Evolutionary conservation across 2,329 filamentous ascomycete genomes (phyloP), one percentile per base, ranked within the genome.

Genomic region (Leptographium flavum): DNA sequence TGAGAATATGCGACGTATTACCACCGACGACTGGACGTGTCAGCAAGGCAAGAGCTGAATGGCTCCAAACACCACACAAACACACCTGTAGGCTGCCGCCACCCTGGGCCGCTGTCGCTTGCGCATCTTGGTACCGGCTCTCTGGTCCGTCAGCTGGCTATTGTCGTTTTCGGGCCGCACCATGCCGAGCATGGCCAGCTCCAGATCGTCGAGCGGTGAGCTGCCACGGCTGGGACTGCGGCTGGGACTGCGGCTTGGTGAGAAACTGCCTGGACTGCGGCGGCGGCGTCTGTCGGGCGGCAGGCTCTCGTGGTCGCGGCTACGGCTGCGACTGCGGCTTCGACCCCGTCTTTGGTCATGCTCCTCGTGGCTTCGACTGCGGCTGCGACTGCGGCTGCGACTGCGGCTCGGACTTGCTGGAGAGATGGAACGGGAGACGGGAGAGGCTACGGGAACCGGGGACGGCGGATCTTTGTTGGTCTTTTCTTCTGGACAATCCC

Each of bases 111-210:
- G 31, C n/a, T n/a, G 37, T 27, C 45, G 43, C 38, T 45, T 50
- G 27, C 38, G 43, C 23, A 43, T 38, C 39, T 28, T 25, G 28
- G 4, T 38, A 28, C 30, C 13, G 13, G 33, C 3, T 14, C 5
- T 22, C 27, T 39, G 25, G 33, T 15, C 33, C 1, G 30, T 30
- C 8, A 31, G 25, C 23, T 35, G 35, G 1, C 39, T 27, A 27
- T 27, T 33, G n/a, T 37, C 41, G 41, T 31, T 36, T 15, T 53
- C 52, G 15, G 54, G 48, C 11, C 47, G 48, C 3, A 52, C 51
- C 43, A 57, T 54, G 2, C 56, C 55, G 23, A 57, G 45, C 45
- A 56, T 55, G 22, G 49, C 50, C 41, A 51, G 43, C 31, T 55
- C 53, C 9, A 54, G n/a, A 15, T 54, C 52, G 15, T 52, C 47